phyloP scores from a whole-genome alignment of 2,329 filamentous ascomycete genomes.

The Blastomyces emzantsi region DNA sequence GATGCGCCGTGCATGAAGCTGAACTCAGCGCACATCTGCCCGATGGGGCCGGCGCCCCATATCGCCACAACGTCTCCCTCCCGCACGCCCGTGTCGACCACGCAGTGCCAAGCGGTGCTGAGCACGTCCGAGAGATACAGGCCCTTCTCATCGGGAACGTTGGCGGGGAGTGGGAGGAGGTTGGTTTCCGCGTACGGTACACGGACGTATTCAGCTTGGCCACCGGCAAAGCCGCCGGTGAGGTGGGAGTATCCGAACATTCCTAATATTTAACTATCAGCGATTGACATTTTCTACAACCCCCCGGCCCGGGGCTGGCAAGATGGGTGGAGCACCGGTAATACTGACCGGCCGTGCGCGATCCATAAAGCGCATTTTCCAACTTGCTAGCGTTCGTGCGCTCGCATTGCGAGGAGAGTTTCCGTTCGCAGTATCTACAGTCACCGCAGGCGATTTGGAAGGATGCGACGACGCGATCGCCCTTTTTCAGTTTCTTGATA shows the following conservation, averaged over 20 bases:
- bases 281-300: neutral
- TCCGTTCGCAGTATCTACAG: conserved; percentile 72
- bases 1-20: conserved; percentile 62
- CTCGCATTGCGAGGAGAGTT: conserved; percentile 70
- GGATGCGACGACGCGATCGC: conserved; percentile 67
- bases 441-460: conserved; percentile 66
- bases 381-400: conserved; percentile 66
- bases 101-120: conserved; percentile 70
- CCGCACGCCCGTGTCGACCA: conserved; percentile 76
- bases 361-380: conserved; percentile 68
- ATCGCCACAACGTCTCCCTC: conserved; percentile 68
- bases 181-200: conserved; percentile 76
- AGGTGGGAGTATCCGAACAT: conserved; percentile 67
- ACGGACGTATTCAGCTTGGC: conserved; percentile 77
- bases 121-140: conserved; percentile 76
- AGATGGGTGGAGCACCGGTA: neutral
- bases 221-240: conserved; percentile 77
- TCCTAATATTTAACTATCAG: conserved; percentile 24
- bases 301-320: no score
- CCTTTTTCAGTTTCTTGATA: conserved; percentile 47
- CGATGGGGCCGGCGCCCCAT: conserved; percentile 78
- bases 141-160: conserved; percentile 74
- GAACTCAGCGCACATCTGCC: conserved; percentile 64
- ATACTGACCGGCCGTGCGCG: conserved; percentile 56
- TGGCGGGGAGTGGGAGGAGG: conserved; percentile 65